These are phyloP conservation scores for Mycena latifolia DNA, from an alignment of 768 basidiomycete species.

Conservation along the genomic window DNA sequence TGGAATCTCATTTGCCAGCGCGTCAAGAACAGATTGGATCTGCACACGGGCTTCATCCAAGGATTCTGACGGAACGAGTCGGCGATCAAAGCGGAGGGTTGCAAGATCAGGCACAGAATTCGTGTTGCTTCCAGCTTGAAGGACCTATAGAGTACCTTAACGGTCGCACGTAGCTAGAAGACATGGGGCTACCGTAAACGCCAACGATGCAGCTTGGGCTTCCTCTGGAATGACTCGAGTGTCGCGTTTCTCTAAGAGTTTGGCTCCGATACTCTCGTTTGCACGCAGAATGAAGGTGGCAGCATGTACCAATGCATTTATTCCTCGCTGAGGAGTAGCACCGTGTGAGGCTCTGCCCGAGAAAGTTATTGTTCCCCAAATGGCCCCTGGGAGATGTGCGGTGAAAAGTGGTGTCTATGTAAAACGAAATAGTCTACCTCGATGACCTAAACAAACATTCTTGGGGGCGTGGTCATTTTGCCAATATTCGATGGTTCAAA, in stretches of 20 bases:
- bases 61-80: not conserved
- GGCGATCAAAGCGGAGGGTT: constrained; percentile 4
- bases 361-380: not conserved
- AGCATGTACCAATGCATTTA: not conserved
- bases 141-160: not conserved
- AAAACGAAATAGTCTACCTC: not conserved
- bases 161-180: no score
- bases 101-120: constrained; percentile 5
- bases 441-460: not conserved
- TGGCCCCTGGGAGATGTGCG: not conserved
- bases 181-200: not conserved
- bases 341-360: not conserved
- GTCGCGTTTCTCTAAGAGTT: not conserved
- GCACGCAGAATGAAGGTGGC: not conserved
- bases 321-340: not conserved
- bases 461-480: no score
- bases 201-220: not conserved
- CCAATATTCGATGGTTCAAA: no score
- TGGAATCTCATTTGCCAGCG: not conserved
- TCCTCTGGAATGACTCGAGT: not conserved
- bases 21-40: not conserved
- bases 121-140: not conserved
- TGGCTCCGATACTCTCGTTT: not conserved
- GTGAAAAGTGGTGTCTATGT: not conserved
- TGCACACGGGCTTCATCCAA: not conserved